Evolutionary conservation across 2,329 filamentous ascomycete genomes (phyloP), one percentile per base, ranked within the genome.

Genomic region (Diaporthe destruens): DNA sequence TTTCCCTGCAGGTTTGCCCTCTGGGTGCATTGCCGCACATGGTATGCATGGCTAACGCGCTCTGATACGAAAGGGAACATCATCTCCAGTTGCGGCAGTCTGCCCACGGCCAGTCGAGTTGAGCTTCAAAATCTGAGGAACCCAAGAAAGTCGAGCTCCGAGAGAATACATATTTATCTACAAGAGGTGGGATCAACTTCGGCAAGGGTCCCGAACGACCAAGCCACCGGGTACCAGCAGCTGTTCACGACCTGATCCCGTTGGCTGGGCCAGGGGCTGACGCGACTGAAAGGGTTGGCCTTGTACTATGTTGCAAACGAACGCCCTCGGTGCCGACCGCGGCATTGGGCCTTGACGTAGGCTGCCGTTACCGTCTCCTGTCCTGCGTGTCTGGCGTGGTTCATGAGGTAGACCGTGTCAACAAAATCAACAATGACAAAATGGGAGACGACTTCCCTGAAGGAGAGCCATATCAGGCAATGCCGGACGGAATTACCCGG

Each of bases 211-310:
- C 29, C 29, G 20, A 20, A 25, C 25, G 47, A n/a, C 6, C 44
- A 34, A 39, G 29, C n/a, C 44, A 66, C 53, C 47, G 61, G 61
- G 34, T 53, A 20, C 16, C 47, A 39, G 61, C 61, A 66, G 61
- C 44, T 66, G 20, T 51, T 36, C 32, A 14, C 6, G 25, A 51
- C 44, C 44, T 65, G 9, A 34, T 47, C 18, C 18, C 57, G 25
- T 51, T 36, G 34, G 42, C 3, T 49, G 16, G 29, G 6, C 3
- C 44, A 34, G 44, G 29, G 8, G 8, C 20, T 49, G 20, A 49
- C 44, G 44, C 23, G 7, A 49, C n/a, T 34, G 20, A 36, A 2
- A 9, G 6, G 39, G 39, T 42, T 42, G 39, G 14, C 39, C 39
- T 47, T n/a, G 18, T 9, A 1, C 44, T 25, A n/a, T 11, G 4